phyloP scores from a whole-genome alignment of 768 basidiomycete species.

The Porphyrellus cyaneotinctus region DNA sequence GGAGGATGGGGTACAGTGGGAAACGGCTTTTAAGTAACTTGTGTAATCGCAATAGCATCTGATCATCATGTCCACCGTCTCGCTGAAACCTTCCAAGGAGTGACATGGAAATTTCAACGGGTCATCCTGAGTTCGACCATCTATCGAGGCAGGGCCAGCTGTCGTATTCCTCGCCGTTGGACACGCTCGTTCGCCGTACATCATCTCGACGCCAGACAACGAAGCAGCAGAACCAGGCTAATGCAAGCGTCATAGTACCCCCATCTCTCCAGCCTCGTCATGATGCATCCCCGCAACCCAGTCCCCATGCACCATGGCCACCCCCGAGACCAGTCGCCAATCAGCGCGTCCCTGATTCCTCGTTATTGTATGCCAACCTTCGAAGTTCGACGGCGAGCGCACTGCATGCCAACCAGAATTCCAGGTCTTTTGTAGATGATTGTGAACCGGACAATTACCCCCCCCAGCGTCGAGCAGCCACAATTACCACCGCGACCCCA shows the following conservation, averaged over 20 bases:
- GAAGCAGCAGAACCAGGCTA: constrained; percentile 5
- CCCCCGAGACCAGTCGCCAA: constrained; percentile 9
- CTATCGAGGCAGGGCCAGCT: constrained; percentile 27
- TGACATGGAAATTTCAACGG: constrained; percentile 16
- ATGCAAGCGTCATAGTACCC: background rate
- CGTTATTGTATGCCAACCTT: constrained; percentile 48
- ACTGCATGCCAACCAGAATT: constrained; percentile 21
- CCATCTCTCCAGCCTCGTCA: constrained; percentile 11
- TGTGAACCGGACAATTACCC: constrained; percentile 28
- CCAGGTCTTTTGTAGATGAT: constrained; percentile 30
- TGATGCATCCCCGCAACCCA: background rate
- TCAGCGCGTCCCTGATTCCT: constrained; percentile 36
- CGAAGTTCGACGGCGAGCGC: constrained; percentile 38
- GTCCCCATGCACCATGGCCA: background rate
- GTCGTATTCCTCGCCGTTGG: constrained; percentile 51
- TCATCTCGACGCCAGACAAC: constrained; percentile 40
- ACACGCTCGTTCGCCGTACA: constrained; percentile 50
- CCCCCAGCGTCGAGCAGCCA: background rate
- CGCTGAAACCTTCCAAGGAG: constrained; percentile 4
- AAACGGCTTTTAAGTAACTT: background rate
- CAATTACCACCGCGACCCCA: background rate
- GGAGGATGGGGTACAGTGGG: constrained; percentile 2
- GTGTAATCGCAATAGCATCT: background rate
- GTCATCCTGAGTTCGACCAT: constrained; percentile 13
- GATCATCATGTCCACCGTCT: constrained; percentile 5